Evolutionary conservation across 768 basidiomycete genomes (phyloP), one percentile per base, ranked within the genome.

Genomic region (Podaxis mareebaensis): DNA sequence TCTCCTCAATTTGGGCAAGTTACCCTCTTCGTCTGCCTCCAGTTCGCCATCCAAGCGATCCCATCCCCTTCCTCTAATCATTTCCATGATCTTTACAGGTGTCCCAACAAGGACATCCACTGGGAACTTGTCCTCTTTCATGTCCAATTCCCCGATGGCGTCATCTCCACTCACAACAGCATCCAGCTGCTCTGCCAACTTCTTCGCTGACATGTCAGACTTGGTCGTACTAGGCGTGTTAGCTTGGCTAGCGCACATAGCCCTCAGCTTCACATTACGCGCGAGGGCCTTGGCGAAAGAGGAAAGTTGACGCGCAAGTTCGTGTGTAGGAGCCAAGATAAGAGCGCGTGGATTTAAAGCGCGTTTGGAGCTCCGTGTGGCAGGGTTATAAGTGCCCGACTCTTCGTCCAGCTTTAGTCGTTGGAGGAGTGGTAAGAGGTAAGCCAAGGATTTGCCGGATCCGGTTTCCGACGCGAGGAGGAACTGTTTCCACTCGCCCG

Each of bases 361-460:
- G 64, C 54, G 58, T 33, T 55, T 40, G 2, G 46, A 36, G 7
- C 26, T 39, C n/a, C 22, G 53, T 2, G n/a, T 48, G 39, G n/a
- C n/a, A 6, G 6, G 44, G 40, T 22, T 26, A 54, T 33, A 28
- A 51, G 30, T 30, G 15, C 36, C 55, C 2, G 51, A 53, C 12
- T 53, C 26, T 71, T 96, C 93, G 2, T 83, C 78, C 53, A 76
- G 71, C 73, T 96, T 96, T 71, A 96, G 78, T 65, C 83, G 77
- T 66, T 96, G 91, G 1, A 96, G 79, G 59, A 96, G 74, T 0
- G 95, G 95, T 4, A 96, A 81, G 48, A 96, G 83, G 73, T 95
- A 96, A 1, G 95, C 95, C 30, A 96, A 84, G 2, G 91, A 94
- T 77, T 96, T 96, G 0, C 94, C 95, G 0, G 93, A 94, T 15